A percentile compares a stretch with the other conserved stretches of the same genome.
Evolutionary conservation across 495 filamentous ascomycete species (phyloP).

Genomic region (Clohesyomyces aquaticus): DNA sequence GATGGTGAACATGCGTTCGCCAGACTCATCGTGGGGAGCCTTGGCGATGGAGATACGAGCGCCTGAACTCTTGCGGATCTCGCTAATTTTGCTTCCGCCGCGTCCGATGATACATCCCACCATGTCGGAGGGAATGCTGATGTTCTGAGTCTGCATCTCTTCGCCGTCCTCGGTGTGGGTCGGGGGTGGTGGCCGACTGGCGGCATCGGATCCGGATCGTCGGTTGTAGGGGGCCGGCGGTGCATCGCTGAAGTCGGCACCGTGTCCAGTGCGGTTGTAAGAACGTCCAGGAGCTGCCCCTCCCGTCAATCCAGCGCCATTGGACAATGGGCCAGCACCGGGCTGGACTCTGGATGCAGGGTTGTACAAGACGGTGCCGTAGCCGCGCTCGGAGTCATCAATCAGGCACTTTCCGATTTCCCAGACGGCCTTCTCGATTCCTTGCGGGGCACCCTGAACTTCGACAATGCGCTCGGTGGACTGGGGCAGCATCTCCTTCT

Average conservation of each 20-base stretch:
- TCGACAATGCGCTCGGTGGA: slow-evolving; percentile 99
- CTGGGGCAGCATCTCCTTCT: slow-evolving; percentile 99
- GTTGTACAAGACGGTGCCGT: slow-evolving; percentile 95
- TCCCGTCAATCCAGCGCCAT: slow-evolving; percentile 48
- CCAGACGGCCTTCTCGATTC: slow-evolving; percentile 94
- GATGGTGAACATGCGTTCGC: slow-evolving; percentile 99
- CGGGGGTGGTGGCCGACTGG: slow-evolving; percentile 69
- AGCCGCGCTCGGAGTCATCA: slow-evolving; percentile 95
- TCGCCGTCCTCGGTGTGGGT: slow-evolving; percentile 94
- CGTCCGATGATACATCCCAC: slow-evolving; percentile 99
- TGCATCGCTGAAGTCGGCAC: slow-evolving; percentile 92
- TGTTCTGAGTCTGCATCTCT: slow-evolving; percentile 97
- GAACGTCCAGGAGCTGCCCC: slow-evolving; percentile 60
- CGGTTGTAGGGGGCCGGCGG: slow-evolving; percentile 64
- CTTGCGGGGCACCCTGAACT: slow-evolving; percentile 88
- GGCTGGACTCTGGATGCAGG: slow-evolving; percentile 81
- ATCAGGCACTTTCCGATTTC: slow-evolving; percentile 98
- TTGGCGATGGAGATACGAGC: slow-evolving; percentile 98
- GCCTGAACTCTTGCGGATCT: slow-evolving; percentile 94
- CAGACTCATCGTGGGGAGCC: slow-evolving; percentile 94
- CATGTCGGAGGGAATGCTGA: slow-evolving; percentile 99
- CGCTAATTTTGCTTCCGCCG: slow-evolving; percentile 92
- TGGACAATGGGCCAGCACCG: slow-evolving; percentile 57
- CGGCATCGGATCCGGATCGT: slow-evolving; percentile 79
- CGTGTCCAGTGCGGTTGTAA: slow-evolving; percentile 92